These are phyloP conservation scores for Saccharomyces hybrid DNA, from an alignment of 1,139 yeast genomes.

Conservation along the genomic window DNA sequence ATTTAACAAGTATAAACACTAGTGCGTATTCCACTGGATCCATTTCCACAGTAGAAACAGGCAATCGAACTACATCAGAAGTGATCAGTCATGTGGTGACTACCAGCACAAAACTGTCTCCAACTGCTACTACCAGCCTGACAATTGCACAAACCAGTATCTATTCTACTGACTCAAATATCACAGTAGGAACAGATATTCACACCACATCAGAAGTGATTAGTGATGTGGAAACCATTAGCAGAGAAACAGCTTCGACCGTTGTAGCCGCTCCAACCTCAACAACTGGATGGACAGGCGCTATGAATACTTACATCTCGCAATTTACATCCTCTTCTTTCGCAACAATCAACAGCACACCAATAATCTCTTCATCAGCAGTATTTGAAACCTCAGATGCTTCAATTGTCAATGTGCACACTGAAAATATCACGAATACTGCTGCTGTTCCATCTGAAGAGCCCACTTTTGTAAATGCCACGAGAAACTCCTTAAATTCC, in stretches of 20 bases:
- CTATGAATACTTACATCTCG: neutral
- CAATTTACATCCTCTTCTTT: neutral
- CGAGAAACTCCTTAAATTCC: neutral
- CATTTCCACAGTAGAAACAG: slow-evolving; percentile 7
- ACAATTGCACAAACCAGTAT: slow-evolving; percentile 8
- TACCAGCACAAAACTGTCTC: slow-evolving; percentile 8
- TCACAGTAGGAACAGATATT: slow-evolving; percentile 2
- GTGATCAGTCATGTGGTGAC: slow-evolving; percentile 17
- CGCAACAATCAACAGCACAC: neutral
- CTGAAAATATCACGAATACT: neutral
- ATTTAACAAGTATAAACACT: slow-evolving; percentile 26
- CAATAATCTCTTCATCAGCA: neutral
- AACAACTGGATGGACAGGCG: neutral
- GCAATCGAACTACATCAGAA: slow-evolving; percentile 10
- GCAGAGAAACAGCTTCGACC: neutral
- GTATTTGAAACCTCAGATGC: neutral
- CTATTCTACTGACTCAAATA: slow-evolving; percentile 8
- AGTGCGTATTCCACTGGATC: slow-evolving; percentile 14
- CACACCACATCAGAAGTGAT: slow-evolving; percentile 6
- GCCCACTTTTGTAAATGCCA: neutral
- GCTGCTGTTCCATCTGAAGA: neutral
- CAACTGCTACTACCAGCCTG: slow-evolving; percentile 7
- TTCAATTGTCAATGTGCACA: neutral
- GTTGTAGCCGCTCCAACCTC: neutral
- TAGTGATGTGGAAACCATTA: slow-evolving; percentile 6